Conservation (phyloP, 2,329 filamentous ascomycete species). For the Sclerotinia spermophila region DNA sequence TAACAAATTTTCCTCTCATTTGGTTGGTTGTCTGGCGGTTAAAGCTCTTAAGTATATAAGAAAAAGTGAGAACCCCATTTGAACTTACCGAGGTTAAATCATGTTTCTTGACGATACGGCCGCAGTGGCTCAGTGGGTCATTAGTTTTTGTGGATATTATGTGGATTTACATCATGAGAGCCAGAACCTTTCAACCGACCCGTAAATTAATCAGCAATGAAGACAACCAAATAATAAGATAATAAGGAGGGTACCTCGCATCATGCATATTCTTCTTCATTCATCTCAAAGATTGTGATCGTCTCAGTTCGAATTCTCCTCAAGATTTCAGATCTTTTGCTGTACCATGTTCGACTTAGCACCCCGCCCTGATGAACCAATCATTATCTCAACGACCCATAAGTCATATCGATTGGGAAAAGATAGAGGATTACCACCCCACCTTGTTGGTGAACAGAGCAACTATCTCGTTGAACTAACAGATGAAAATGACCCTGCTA, state of each 20-base stretch:
- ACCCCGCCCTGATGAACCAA: constrained; percentile 5
- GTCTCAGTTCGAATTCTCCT: background rate
- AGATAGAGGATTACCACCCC: constrained; percentile 16
- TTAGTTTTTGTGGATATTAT: background rate
- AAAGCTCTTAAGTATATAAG: background rate
- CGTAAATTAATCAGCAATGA: constrained; percentile 3
- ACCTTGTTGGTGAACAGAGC: constrained; percentile 11
- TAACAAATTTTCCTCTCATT: background rate
- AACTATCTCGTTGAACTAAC: constrained; percentile 21
- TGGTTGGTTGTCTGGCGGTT: background rate
- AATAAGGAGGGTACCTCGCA: constrained; percentile 5
- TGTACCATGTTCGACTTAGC: constrained; percentile 18
- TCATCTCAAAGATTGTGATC: constrained; percentile 11
- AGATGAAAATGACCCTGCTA: constrained; percentile 18
- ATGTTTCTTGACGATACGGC: background rate
- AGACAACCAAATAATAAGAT: background rate
- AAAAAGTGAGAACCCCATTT: background rate
- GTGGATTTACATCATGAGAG: background rate
- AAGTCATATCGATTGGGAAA: constrained; percentile 17
- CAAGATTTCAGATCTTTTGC: background rate
- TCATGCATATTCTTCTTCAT: background rate
- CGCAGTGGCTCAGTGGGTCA: background rate
- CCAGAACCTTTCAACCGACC: background rate
- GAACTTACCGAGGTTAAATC: constrained; percentile 4
- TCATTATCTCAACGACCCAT: constrained; percentile 15